Base-by-base conservation (phyloP, 768 basidiomycete species). In the Tylopilus sp. region DNA sequence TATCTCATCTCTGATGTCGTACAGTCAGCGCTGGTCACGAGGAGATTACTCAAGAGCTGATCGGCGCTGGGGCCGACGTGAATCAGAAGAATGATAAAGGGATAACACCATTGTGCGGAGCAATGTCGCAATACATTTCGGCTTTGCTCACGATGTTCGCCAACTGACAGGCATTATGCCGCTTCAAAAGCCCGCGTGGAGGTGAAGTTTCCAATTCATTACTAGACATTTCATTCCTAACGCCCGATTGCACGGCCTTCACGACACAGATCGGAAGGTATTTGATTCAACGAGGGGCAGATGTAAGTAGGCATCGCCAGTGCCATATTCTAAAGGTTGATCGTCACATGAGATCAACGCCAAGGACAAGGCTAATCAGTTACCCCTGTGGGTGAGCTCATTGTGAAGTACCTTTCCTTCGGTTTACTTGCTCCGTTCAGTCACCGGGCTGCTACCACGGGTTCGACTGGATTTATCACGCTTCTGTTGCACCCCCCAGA, bases 371-470 rank as follows among this genome's bases (percentile, higher is more conserved):
- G 93, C 95, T 39, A 93, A 88, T 66, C 97, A 99, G 72, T 75
- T 84, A 40, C 92, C 97, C 49, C 77, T 99, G 85, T 93, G 62
- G 45, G 65, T 59, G n/a, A 20, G 48, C 31, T 39, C 21, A 18
- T 23, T 3, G 8, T 23, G 22, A 33, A 18, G 42, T 28, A 5
- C 10, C 22, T 23, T 47, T 4, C 12, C 7, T 36, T 21, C 11
- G 13, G 18, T 36, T 63, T 41, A 69, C 15, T 33, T 18, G 15
- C 3, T 7, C 11, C 47, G 57, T 49, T 36, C 57, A 95, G 91
- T 46, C 97, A 99, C 71, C 88, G 97, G 53, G 97, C 97, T 42
- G 92, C 95, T 11, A 95, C 97, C 7, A 98, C 91, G 13, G 97
- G 97, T 28, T 92, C 93, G 21, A 82, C 83, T 10, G 91, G 91